Base-by-base conservation (phyloP, 371 early-diverging fungal genomes). In the Massospora cicadina region DNA sequence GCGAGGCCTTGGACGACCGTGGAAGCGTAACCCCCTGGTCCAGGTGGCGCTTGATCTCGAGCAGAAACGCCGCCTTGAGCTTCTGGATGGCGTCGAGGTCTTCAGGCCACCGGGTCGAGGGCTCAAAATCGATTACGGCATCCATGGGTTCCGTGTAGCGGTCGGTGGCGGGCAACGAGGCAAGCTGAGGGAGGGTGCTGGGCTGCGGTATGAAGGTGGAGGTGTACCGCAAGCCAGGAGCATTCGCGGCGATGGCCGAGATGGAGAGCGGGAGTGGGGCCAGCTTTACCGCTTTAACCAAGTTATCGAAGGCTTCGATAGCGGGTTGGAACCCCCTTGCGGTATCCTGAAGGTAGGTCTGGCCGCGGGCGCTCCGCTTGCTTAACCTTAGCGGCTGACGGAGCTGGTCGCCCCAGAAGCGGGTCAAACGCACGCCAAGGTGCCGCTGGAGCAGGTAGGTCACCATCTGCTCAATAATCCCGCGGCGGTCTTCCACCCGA, bases 101-200 rank as follows among this genome's bases (percentile, higher is more conserved):
- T 68, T 88, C 87, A 23, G 97, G 97, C 93, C 95, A 97, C 65
- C 86, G 81, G 28, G 74, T 74, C 17, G 91, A 89, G 2, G 78
- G 66, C 67, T 93, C 91, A 71, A 95, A 86, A 65, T 90, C 87
- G 21, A 97, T 75, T 2, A 89, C 70, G 0, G 90, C 82, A 57
- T 89, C 87, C 63, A 91, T 73, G 0, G 88, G 83, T 63, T 83
- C 86, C 32, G 85, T 75, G 61, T 77, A 88, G 32, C 81, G 76
- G 0, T 79, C 78, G 24, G 81, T 76, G 17, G 74, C 75, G 5
- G 82, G 79, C 63, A 54, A 63, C 58, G 59, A 71, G 26, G 69
- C 65, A 56, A 72, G 74, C 54, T 69, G 69, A 31, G 64, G 65
- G 26, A 81, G 74, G 58, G 77, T 77, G 30, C 74, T 69, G n/a